These are phyloP conservation scores for Exophiala calicioides DNA, from an alignment of 2,329 filamentous ascomycete genomes.

Conservation along the genomic window DNA sequence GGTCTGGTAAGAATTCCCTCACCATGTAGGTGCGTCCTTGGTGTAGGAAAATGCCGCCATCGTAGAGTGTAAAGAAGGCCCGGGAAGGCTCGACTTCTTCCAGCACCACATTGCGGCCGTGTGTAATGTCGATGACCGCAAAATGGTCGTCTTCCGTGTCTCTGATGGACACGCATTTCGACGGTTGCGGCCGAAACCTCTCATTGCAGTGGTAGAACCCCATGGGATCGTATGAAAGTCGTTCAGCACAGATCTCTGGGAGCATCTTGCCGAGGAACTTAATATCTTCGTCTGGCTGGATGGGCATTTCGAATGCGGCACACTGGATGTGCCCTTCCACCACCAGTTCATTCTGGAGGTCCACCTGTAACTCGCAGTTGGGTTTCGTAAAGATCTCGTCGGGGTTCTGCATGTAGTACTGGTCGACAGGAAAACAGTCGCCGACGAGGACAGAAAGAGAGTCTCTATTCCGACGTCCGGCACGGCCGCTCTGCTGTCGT, in stretches of 20 bases:
- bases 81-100: conserved; percentile 95
- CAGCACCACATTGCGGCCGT: conserved; percentile 78
- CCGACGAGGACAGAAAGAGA: conserved; percentile 87
- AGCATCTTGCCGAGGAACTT: conserved; percentile 79
- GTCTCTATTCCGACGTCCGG: conserved; percentile 88
- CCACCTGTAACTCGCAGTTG: conserved; percentile 84
- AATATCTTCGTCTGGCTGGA: conserved; percentile 72
- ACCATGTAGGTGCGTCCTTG: conserved; percentile 93
- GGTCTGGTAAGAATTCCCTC: conserved; percentile 79
- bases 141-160: conserved; percentile 92
- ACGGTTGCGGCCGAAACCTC: conserved; percentile 81
- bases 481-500: conserved; percentile 89
- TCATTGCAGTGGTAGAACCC: conserved; percentile 91
- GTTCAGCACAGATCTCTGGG: conserved; percentile 67
- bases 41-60: conserved; percentile 94
- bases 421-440: conserved; percentile 85
- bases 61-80: conserved; percentile 95
- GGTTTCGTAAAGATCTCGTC: conserved; percentile 88
- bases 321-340: conserved; percentile 94
- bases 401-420: conserved; percentile 96
- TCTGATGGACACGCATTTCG: conserved; percentile 79
- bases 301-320: conserved; percentile 91
- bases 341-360: conserved; percentile 87
- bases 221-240: conserved; percentile 70
- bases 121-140: conserved; percentile 81